Conservation (phyloP, 352 stramenopile genomes). For the Phytophthora aleatoria region DNA sequence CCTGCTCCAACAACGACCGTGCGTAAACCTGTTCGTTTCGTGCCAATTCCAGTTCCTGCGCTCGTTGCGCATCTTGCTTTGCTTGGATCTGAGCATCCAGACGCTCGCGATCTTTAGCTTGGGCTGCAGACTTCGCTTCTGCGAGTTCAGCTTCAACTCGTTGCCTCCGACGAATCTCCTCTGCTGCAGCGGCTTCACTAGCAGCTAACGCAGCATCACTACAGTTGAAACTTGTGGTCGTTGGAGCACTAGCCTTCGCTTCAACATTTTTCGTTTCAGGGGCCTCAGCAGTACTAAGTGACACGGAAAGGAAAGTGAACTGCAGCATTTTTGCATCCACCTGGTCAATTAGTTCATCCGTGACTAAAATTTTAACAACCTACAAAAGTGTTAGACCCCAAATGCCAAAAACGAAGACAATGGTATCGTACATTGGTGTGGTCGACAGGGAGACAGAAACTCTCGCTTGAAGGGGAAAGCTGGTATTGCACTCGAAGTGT, state of each 20-base stretch:
- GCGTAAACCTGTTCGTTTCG: constrained; percentile 31
- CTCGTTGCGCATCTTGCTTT: constrained; percentile 32
- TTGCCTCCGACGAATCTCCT: constrained; percentile 24
- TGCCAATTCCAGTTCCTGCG: constrained; percentile 26
- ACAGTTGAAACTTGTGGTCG: constrained; percentile 7
- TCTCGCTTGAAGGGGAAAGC: constrained; percentile 53
- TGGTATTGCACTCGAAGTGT: constrained; percentile 57
- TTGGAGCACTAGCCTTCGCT: background rate
- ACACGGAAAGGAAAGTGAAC: constrained; percentile 37
- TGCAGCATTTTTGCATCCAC: constrained; percentile 43
- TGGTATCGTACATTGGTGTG: no score
- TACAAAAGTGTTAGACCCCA: constrained; percentile 8
- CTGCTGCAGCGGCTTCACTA: constrained; percentile 33
- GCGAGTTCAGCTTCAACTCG: constrained; percentile 25
- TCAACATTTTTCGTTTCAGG: background rate
- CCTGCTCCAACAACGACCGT: constrained; percentile 29
- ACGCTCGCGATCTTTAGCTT: constrained; percentile 37
- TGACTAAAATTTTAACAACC: constrained; percentile 61
- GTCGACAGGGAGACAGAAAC: constrained; percentile 30
- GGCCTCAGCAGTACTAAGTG: no score
- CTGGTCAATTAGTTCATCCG: constrained; percentile 52
- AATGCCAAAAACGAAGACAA: background rate
- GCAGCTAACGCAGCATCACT: constrained; percentile 30
- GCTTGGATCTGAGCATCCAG: constrained; percentile 32
- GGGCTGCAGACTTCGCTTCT: constrained; percentile 23